phyloP scores from a whole-genome alignment of 306 rosid genomes.

The Sicyos baderoa region DNA sequence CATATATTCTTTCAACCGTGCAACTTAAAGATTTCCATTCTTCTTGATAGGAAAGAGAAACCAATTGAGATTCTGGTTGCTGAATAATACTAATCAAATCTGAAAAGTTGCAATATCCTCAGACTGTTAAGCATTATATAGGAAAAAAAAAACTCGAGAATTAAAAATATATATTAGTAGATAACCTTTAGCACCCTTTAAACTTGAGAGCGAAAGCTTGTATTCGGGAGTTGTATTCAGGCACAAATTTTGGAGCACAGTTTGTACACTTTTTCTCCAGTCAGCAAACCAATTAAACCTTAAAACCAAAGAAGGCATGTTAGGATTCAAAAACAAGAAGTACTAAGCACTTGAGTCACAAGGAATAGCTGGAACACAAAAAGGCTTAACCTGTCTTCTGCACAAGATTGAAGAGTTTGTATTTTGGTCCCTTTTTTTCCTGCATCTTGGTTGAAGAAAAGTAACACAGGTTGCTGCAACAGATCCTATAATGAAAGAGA shows the following conservation, averaged over 20 bases:
- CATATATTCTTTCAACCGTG: constrained; percentile 42
- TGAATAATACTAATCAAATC: constrained; percentile 28
- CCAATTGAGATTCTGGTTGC: constrained; percentile 31
- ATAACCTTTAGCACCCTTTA: constrained; percentile 32
- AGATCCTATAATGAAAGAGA: constrained; percentile 43
- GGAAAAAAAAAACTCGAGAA: background rate
- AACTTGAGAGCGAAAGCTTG: constrained; percentile 19
- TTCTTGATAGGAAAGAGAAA: constrained; percentile 24
- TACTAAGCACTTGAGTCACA: constrained; percentile 3
- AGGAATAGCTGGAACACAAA: background rate
- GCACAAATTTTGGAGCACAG: constrained; percentile 36
- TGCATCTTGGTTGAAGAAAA: constrained; percentile 47
- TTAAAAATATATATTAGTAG: background rate
- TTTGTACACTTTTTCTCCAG: constrained; percentile 31
- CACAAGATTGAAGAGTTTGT: constrained; percentile 32
- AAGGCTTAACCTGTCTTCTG: constrained; percentile 48
- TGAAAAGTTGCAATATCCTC: constrained; percentile 22
- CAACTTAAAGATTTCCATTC: constrained; percentile 61
- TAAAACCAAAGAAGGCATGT: constrained; percentile 22
- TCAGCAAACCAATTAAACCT: constrained; percentile 64
- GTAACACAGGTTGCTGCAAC: constrained; percentile 60
- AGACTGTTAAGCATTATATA: background rate
- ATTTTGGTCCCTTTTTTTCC: constrained; percentile 26
- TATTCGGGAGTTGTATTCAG: constrained; percentile 24
- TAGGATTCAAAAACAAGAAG: constrained; percentile 9